phyloP scores from a whole-genome alignment of 805 yeast species.

The Candida vaughaniae region DNA sequence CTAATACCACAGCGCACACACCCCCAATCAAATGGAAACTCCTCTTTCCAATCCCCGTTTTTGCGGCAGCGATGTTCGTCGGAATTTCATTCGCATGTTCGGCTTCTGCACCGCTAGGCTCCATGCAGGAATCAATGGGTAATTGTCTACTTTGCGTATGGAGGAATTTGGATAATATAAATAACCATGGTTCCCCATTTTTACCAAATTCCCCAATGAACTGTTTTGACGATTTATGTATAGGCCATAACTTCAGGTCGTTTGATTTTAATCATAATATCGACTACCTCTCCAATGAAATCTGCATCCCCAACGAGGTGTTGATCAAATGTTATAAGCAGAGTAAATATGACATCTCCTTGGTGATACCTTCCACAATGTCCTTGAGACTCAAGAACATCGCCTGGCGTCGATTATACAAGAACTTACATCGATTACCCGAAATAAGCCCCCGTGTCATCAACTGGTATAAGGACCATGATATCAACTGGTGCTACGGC shows the following conservation, averaged over 20 bases:
- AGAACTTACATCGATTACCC: slow-evolving; percentile 25
- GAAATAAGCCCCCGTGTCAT: slow-evolving; percentile 43
- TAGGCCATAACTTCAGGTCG: slow-evolving; percentile 9
- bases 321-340: slow-evolving; percentile 17
- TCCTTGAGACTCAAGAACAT: slow-evolving; percentile 30
- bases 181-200: slow-evolving; percentile 1
- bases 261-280: slow-evolving; percentile 18
- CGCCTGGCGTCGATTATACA: slow-evolving; percentile 41
- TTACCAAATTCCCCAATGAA: slow-evolving; percentile 10
- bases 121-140: too few species aligned
- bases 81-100: too few species aligned
- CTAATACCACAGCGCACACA: too few species aligned
- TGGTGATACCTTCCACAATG: slow-evolving; percentile 16
- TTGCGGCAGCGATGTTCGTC: too few species aligned
- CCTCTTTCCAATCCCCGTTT: too few species aligned
- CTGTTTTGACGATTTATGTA: slow-evolving; percentile 16
- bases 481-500: slow-evolving; percentile 55
- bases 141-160: too few species aligned
- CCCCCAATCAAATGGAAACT: too few species aligned
- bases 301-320: slow-evolving; percentile 10
- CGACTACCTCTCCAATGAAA: slow-evolving; percentile 17
- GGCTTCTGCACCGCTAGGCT: too few species aligned
- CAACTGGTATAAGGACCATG: slow-evolving; percentile 56
- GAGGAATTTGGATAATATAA: too few species aligned
- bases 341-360: slow-evolving; percentile 12